Evolutionary conservation across 1,284 basidiomycete genomes (phyloP), one percentile per base, ranked within the genome.

Genomic region (Ustilago sp.): DNA sequence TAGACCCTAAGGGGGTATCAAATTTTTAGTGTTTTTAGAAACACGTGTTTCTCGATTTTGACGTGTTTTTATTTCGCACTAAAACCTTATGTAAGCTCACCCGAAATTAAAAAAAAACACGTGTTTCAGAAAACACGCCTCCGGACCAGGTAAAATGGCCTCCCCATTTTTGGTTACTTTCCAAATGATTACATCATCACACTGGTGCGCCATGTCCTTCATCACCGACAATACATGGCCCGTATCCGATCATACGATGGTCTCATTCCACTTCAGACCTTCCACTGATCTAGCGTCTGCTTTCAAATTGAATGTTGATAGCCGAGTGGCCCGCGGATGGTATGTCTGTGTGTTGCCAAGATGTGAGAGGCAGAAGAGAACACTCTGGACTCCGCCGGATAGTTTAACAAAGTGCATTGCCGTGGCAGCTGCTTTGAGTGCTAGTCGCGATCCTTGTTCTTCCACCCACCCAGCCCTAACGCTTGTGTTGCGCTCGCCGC

Each of bases 381-480:
- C 17, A 17, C 39, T 17, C 15, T 52, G 50, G 7, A 36, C 17
- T 36, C 35, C 31, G 58, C 47, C 36, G 58, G 28, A 4, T 12
- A 12, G 23, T 35, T 19, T 8, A 4, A n/a, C 4, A 31, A 34
- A 17, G n/a, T 32, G 59, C 17, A 23, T 38, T 60, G 41, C 41
- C 41, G 41, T 35, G 39, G 19, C 52, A 28, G 23, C 12, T 61
- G 28, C 23, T 23, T 35, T 15, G 23, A 12, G 12, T 4, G 8
- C 59, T 59, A 61, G 12, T 66, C 63, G 35, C 68, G 64, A 47
- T 66, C 65, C 35, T 45, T 63, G 59, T 41, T 73, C 74, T 73
- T 77, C 74, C 74, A 77, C 4, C 74, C 70, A 3, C 66, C 59
- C 51, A 77, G 23, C 9, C 69, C 62, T 23, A 76, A 41, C 23